Percentiles rank a stretch among this genome's conserved stretches.
Conservation (phyloP, 345 rosid genomes). For the Salix exigua region DNA sequence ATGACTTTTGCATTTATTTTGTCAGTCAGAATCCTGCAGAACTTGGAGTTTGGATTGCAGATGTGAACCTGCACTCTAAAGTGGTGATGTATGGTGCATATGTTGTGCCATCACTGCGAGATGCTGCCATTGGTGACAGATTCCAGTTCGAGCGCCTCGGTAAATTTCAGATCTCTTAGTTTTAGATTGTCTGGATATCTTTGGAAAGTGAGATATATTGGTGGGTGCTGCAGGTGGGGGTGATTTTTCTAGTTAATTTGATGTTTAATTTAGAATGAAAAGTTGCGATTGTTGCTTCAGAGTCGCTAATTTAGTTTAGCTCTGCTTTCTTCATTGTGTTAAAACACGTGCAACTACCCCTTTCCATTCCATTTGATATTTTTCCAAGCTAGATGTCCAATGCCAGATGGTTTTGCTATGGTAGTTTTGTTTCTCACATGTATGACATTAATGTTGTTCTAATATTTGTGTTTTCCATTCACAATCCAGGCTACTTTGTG, state of each 20-base stretch:
- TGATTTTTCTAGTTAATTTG: not conserved
- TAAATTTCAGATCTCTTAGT: conserved; percentile 22
- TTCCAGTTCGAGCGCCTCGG: conserved; percentile 97
- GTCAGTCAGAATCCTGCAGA: conserved; percentile 80
- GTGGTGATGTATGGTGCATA: conserved; percentile 52
- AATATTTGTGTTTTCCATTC: not conserved
- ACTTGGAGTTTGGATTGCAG: conserved; percentile 76
- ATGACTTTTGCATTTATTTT: conserved; percentile 15
- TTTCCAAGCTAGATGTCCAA: not conserved
- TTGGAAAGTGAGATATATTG: not conserved
- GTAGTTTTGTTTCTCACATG: not conserved
- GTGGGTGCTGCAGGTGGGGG: not conserved
- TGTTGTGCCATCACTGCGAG: conserved; percentile 54
- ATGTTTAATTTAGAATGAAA: not conserved
- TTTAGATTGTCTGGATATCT: conserved; percentile 3
- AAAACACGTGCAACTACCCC: not conserved
- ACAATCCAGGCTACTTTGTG: conserved; percentile 62
- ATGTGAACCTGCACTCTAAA: conserved; percentile 71
- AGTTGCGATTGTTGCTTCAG: not conserved
- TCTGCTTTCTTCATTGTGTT: not conserved
- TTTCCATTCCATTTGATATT: not conserved
- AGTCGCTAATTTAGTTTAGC: not conserved
- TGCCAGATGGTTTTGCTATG: conserved; percentile 6
- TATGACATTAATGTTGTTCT: not conserved
- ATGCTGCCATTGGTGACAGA: conserved; percentile 58